Conservation (phyloP, 257 asterid genomes). For the Nemophila menziesii region DNA sequence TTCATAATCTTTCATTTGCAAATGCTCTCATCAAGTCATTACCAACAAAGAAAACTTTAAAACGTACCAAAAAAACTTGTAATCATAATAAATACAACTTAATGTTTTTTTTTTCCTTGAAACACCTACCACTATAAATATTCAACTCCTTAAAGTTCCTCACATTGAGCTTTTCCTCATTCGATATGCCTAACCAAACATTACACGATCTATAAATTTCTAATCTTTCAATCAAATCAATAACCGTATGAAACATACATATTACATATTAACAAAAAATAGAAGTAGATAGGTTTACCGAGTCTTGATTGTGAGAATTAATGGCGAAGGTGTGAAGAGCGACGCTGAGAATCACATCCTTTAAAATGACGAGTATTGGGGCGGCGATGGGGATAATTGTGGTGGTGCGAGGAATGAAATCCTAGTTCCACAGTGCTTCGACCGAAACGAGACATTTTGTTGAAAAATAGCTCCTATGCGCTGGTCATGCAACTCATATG, state of each 20-base stretch:
- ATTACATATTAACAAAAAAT: neutral
- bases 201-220: neutral
- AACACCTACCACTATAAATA: too few relatives aligned
- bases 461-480: constrained; percentile 67
- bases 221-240: too few relatives aligned
- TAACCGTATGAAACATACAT: neutral
- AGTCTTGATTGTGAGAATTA: constrained; percentile 21
- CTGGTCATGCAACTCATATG: constrained; percentile 71
- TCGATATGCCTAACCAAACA: neutral
- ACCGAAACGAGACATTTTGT: constrained; percentile 64
- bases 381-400: constrained; percentile 27
- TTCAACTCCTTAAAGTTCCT: too few relatives aligned
- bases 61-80: too few relatives aligned
- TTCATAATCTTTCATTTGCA: too few relatives aligned
- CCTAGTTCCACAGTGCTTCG: constrained; percentile 34
- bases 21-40: too few relatives aligned
- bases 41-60: too few relatives aligned
- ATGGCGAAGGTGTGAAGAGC: constrained; percentile 25
- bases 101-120: too few relatives aligned
- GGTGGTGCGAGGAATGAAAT: constrained; percentile 17
- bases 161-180: neutral
- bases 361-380: constrained; percentile 41
- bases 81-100: too few relatives aligned
- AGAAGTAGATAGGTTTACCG: constrained; percentile 5
- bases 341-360: constrained; percentile 39